These are phyloP conservation scores for Neoboletus magnificus DNA, from an alignment of 768 basidiomycete species.

Conservation along the genomic window DNA sequence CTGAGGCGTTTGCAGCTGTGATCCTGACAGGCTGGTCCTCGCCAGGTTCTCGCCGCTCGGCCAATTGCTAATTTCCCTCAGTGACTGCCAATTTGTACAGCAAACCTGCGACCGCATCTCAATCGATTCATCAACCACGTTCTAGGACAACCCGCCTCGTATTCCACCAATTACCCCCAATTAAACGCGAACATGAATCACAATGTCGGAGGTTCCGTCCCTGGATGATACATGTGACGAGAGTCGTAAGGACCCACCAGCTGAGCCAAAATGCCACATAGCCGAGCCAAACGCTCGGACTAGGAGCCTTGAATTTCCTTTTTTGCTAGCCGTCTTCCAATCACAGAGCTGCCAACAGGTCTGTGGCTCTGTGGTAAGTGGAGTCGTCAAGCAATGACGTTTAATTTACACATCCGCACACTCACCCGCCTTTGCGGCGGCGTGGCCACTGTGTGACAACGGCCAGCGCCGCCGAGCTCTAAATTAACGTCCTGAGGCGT, in stretches of 20 bases:
- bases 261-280: too few relatives aligned
- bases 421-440: too few relatives aligned
- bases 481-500: neutral
- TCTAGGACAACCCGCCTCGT: neutral
- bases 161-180: neutral
- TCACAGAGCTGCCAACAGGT: neutral
- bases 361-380: neutral
- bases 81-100: too few relatives aligned
- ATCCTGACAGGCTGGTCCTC: too few relatives aligned
- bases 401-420: neutral
- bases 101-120: neutral
- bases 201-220: too few relatives aligned
- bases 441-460: too few relatives aligned
- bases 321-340: neutral
- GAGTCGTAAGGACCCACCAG: too few relatives aligned
- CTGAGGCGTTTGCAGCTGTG: too few relatives aligned
- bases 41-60: too few relatives aligned
- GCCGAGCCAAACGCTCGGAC: too few relatives aligned
- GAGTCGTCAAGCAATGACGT: neutral
- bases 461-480: neutral
- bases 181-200: neutral
- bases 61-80: too few relatives aligned
- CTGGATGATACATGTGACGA: neutral
- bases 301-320: too few relatives aligned
- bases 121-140: neutral